Conservation (phyloP, 208 protist genomes). For the Angomonas deanei region DNA sequence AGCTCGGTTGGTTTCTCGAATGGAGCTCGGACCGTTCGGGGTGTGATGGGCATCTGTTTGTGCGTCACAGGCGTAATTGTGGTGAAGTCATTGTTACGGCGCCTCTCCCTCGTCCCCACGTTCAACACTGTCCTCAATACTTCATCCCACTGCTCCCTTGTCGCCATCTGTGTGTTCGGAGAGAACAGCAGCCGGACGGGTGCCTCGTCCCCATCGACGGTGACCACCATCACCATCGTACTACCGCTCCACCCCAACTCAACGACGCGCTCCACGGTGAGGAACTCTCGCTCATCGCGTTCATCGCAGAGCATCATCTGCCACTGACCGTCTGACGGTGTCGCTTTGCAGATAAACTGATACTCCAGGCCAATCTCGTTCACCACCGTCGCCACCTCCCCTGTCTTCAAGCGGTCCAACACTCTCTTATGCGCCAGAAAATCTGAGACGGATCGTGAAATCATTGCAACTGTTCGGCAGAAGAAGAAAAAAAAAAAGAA, state of each 20-base stretch:
- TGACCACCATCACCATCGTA: neutral
- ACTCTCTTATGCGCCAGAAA: neutral
- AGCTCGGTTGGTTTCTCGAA: neutral
- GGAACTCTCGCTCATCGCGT: too few species aligned
- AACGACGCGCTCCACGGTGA: neutral
- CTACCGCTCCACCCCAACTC: neutral
- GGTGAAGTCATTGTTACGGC: too few species aligned
- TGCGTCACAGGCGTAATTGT: neutral
- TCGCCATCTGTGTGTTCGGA: neutral
- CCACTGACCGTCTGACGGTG: neutral
- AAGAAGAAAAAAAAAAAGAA: neutral
- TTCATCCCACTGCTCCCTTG: neutral
- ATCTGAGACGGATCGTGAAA: neutral
- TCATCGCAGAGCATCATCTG: neutral
- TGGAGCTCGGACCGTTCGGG: neutral
- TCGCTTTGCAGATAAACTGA: neutral
- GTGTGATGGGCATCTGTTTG: neutral
- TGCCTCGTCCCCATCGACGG: neutral
- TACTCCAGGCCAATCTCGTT: constrained; percentile 1
- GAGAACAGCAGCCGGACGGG: neutral
- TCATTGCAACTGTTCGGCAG: neutral
- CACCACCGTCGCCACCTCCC: neutral
- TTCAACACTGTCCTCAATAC: neutral
- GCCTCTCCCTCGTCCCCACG: neutral
- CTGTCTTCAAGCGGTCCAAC: neutral